Conservation (phyloP, 129 eudicot genomes). For the Glebionis coronaria region DNA sequence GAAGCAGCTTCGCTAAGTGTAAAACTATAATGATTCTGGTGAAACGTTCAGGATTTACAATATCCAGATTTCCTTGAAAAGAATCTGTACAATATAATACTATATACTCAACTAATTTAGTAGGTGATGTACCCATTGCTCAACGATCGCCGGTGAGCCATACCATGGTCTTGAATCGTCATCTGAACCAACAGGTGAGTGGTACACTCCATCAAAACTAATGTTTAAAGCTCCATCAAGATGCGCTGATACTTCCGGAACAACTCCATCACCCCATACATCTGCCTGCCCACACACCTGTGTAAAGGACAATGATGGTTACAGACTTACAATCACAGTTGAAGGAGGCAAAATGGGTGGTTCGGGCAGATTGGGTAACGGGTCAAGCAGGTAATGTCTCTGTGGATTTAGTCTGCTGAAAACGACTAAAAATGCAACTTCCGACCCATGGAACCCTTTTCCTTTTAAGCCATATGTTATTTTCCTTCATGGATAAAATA, state of each 20-base stretch:
- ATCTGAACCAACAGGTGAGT: conserved; percentile 95
- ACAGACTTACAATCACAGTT: neutral
- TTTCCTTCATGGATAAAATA: too few species aligned
- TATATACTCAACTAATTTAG: conserved; percentile 27
- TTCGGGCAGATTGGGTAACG: too few species aligned
- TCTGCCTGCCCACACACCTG: conserved; percentile 96
- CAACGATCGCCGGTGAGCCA: conserved; percentile 75
- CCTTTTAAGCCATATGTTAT: too few species aligned
- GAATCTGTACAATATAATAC: conserved; percentile 19
- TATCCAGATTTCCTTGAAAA: conserved; percentile 14
- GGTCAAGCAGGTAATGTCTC: too few species aligned
- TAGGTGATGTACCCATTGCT: conserved; percentile 83
- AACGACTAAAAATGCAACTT: too few species aligned
- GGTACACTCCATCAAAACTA: conserved; percentile 82
- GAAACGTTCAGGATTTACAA: conserved; percentile 14
- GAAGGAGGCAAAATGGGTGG: too few species aligned
- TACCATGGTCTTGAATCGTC: conserved; percentile 87
- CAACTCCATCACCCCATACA: conserved; percentile 98
- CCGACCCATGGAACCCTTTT: too few species aligned
- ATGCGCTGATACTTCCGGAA: conserved; percentile 89
- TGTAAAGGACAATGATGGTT: neutral
- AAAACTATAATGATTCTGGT: conserved; percentile 2
- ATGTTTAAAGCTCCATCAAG: conserved; percentile 84
- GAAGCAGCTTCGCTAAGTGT: neutral
- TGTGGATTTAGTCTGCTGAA: too few species aligned